Base-by-base conservation (phyloP, 805 yeast genomes). In the Candida nanaspora region DNA sequence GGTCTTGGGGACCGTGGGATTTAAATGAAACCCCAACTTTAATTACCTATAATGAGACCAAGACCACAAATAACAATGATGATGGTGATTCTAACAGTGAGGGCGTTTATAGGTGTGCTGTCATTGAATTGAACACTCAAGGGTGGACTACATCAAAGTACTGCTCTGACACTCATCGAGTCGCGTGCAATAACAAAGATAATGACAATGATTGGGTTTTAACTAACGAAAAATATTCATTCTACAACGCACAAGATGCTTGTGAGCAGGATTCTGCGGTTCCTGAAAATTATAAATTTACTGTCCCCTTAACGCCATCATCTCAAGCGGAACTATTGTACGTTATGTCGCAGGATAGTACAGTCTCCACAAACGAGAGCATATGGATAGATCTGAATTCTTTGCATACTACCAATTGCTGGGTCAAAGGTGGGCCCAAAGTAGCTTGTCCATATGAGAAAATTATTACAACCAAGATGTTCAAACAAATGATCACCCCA, bases 311-410 rank as follows among this genome's bases (percentile, higher is more conserved):
- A 8, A 63, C 75, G 2, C 70, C 85, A 2, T 41, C 70, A 3
- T 72, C 78, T 39, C 74, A 75, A 41, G 44, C 39, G 3, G 44
- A 42, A 41, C 47, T 69, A 16, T 42, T 45, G n/a, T n/a, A 5
- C 5, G 18, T 29, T 5, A 31, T 31, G 34, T 23, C 11, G 27
- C 31, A 66, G 21, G 47, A 50, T 0, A 31, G 40, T 0, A 44
- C 50, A 3, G 56, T 61, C 14, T 59, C 16, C 16, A 14, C 3
- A 16, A 10, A 15, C 16, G 29, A 22, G 13, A 74, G 75, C 0
- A 64, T 78, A 0, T 89, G 97, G 97, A 74, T 87, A 3, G 87
- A 86, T 60, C 50, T 87, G 46, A 89, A 91, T 55, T 86, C 89
- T 15, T 69, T 91, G 19, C 74, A 86, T 1, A 78, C 80, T 18